phyloP scores from a whole-genome alignment of 2,329 filamentous ascomycete genomes.

The Phialocephala subalpina region DNA sequence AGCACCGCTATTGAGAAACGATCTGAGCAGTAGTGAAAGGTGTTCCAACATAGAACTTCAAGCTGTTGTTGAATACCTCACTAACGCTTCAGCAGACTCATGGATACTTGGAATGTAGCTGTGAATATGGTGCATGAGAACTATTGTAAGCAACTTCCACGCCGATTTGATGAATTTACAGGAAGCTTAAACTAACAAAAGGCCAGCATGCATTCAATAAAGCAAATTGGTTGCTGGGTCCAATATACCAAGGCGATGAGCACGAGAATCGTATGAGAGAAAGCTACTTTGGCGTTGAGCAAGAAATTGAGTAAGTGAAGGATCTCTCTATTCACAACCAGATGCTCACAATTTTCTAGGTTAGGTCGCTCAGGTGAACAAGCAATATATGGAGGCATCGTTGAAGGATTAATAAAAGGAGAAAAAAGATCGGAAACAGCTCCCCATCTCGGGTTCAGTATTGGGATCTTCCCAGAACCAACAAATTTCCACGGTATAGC shows the following conservation, averaged over 20 bases:
- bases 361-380: background rate
- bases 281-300: background rate
- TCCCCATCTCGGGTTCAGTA: slow-evolving; percentile 1
- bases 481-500: background rate
- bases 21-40: slow-evolving; percentile 8
- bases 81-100: too few relatives aligned
- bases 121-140: slow-evolving; percentile 5
- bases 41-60: too few relatives aligned
- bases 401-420: background rate
- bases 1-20: background rate
- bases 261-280: background rate
- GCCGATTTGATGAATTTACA: background rate
- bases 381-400: background rate
- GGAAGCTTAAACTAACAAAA: background rate
- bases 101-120: background rate
- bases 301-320: background rate
- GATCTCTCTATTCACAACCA: background rate
- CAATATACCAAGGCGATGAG: background rate
- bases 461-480: background rate
- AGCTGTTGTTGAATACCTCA: too few relatives aligned
- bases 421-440: background rate
- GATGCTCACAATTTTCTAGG: background rate
- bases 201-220: background rate
- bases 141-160: background rate
- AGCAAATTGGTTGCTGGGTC: too few relatives aligned